phyloP scores from a whole-genome alignment of 1,284 basidiomycete species.

The Anthracocystis panici-leucophaei region DNA sequence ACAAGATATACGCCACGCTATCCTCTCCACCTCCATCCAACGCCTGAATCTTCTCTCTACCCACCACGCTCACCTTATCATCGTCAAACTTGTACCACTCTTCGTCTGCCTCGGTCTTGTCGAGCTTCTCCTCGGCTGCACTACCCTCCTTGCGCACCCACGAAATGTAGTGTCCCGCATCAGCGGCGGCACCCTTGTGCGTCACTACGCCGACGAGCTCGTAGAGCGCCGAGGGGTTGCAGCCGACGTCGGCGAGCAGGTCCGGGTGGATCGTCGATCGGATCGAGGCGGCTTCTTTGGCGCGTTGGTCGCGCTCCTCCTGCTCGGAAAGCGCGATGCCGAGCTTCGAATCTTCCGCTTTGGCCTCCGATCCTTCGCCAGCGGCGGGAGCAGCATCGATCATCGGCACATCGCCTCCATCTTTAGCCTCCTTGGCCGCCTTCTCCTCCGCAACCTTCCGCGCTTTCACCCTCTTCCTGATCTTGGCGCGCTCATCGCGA shows the following conservation, averaged over 20 bases:
- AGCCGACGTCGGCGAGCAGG: conserved; percentile 78
- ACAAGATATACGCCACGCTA: conserved; percentile 66
- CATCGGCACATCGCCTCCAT: conserved; percentile 72
- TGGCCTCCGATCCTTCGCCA: conserved; percentile 3
- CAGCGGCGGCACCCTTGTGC: conserved; percentile 94
- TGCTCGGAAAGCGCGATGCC: conserved; percentile 74
- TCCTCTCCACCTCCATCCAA: conserved; percentile 68
- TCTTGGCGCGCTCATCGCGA: conserved; percentile 83
- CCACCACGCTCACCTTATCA: conserved; percentile 62
- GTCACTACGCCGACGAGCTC: conserved; percentile 93
- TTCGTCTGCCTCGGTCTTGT: conserved; percentile 48
- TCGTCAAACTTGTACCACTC: conserved; percentile 69
- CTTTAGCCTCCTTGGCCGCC: conserved; percentile 26
- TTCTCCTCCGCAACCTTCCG: conserved; percentile 67
- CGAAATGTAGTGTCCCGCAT: conserved; percentile 92
- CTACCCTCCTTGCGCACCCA: conserved; percentile 74
- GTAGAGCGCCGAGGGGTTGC: conserved; percentile 81
- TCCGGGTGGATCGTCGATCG: conserved; percentile 75
- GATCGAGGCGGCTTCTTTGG: conserved; percentile 50
- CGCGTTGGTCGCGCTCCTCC: conserved; percentile 74
- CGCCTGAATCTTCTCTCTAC: conserved; percentile 60
- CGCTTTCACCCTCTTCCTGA: conserved; percentile 80
- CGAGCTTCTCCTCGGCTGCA: conserved; percentile 17
- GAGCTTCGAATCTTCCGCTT: conserved; percentile 14
- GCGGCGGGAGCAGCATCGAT: conserved; percentile 71